A percentile compares a stretch with the other conserved stretches of the same genome.
These are phyloP conservation scores for Lipomyces spencermartinsiae DNA, from an alignment of 805 yeast genomes.

Conservation along the genomic window DNA sequence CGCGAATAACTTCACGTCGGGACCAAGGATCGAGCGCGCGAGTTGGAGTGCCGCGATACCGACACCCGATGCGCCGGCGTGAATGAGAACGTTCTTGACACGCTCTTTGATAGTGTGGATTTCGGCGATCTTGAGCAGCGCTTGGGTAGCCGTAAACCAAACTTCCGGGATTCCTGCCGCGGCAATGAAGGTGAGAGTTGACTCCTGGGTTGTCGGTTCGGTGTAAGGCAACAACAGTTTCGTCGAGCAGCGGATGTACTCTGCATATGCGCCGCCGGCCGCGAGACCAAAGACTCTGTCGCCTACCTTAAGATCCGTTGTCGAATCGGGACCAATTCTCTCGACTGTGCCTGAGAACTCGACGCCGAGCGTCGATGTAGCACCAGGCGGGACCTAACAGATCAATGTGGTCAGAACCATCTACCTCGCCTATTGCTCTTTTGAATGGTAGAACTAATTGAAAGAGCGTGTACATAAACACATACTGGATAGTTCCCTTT, in stretches of 20 bases:
- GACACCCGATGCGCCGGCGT: slow-evolving; percentile 47
- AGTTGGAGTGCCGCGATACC: slow-evolving; percentile 50
- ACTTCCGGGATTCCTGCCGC: slow-evolving; percentile 48
- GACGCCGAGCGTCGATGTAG: slow-evolving; percentile 46
- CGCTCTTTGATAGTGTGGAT: slow-evolving; percentile 43
- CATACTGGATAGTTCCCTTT: slow-evolving; percentile 42
- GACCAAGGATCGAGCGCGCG: slow-evolving; percentile 45
- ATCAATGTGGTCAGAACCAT: not conserved
- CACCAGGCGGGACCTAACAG: slow-evolving; percentile 42
- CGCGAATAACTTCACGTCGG: slow-evolving; percentile 45
- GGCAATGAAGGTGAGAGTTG: slow-evolving; percentile 36
- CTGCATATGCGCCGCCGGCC: slow-evolving; percentile 50
- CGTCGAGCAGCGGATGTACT: slow-evolving; percentile 44
- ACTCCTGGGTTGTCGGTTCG: slow-evolving; percentile 1
- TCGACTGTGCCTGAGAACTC: slow-evolving; percentile 48
- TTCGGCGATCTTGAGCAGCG: slow-evolving; percentile 40
- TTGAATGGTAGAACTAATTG: not conserved
- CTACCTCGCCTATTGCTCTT: not conserved
- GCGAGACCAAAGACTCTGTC: slow-evolving; percentile 49
- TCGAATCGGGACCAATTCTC: slow-evolving; percentile 41
- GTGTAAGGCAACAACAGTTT: slow-evolving; percentile 43
- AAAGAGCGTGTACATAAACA: no score
- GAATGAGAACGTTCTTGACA: slow-evolving; percentile 44
- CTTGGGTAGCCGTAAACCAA: slow-evolving; percentile 50
- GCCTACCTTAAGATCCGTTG: slow-evolving; percentile 40